Percentiles rank a stretch among this genome's conserved stretches.
Conservation (phyloP, 1,284 basidiomycete genomes). For the Schizophyllum amplum region DNA sequence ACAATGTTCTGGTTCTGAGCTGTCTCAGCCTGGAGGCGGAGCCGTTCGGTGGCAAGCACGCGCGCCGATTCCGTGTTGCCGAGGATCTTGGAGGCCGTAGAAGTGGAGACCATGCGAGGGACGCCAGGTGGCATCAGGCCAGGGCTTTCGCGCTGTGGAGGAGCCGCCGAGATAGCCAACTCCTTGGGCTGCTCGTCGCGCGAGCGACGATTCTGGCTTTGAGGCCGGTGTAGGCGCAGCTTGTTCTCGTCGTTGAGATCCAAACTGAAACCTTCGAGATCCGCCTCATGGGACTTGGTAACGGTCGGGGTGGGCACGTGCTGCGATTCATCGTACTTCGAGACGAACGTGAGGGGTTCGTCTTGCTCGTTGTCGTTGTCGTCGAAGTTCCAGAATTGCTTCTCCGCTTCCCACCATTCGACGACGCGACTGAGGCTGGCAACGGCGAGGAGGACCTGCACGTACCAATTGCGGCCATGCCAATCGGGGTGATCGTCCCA, state of each 20-base stretch:
- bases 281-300: slow-evolving; percentile 32
- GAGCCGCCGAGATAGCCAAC: slow-evolving; percentile 24
- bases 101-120: background rate
- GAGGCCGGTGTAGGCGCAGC: slow-evolving; percentile 38
- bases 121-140: background rate
- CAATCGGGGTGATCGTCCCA: slow-evolving; percentile 99
- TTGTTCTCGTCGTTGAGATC: slow-evolving; percentile 53
- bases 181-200: slow-evolving; percentile 52
- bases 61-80: slow-evolving; percentile 65
- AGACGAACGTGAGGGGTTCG: slow-evolving; percentile 84
- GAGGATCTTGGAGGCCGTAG: slow-evolving; percentile 32
- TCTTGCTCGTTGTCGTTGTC: slow-evolving; percentile 87
- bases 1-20: slow-evolving; percentile 94
- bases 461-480: slow-evolving; percentile 98
- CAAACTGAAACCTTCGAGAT: slow-evolving; percentile 36
- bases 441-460: slow-evolving; percentile 93
- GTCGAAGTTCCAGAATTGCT: slow-evolving; percentile 99
- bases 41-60: slow-evolving; percentile 74
- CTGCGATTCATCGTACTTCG: slow-evolving; percentile 61
- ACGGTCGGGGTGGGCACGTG: slow-evolving; percentile 33
- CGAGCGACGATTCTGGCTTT: slow-evolving; percentile 43
- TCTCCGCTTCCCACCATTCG: slow-evolving; percentile 99
- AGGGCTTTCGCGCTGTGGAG: slow-evolving; percentile 23
- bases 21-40: slow-evolving; percentile 83
- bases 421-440: slow-evolving; percentile 94